These are phyloP conservation scores for Leccinum barrowsii DNA, from an alignment of 768 basidiomycete genomes.

Conservation along the genomic window DNA sequence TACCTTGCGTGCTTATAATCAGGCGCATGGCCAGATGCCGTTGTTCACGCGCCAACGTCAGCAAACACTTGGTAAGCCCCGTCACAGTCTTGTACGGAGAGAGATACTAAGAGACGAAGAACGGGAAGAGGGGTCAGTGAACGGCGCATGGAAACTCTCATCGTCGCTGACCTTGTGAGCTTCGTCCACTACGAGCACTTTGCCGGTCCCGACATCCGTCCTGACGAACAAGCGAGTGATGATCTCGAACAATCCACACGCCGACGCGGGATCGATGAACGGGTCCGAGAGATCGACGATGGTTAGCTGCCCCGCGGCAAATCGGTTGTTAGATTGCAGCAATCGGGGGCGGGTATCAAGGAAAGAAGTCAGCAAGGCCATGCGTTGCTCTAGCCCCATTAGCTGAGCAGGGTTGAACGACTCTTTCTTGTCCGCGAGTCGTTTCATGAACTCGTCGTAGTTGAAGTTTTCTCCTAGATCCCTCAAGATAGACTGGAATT, in stretches of 20 bases:
- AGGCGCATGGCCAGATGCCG: slow-evolving; percentile 71
- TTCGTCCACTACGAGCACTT: slow-evolving; percentile 70
- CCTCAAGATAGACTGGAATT: slow-evolving; percentile 52
- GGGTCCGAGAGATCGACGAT: slow-evolving; percentile 73
- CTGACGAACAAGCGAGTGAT: slow-evolving; percentile 62
- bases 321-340: slow-evolving; percentile 34
- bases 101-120: slow-evolving; percentile 47
- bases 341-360: slow-evolving; percentile 32
- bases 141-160: not conserved
- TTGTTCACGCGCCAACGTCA: slow-evolving; percentile 63
- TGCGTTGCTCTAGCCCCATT: slow-evolving; percentile 56
- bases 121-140: not conserved
- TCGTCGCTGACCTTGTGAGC: slow-evolving; percentile 59
- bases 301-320: slow-evolving; percentile 55
- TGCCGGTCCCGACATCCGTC: slow-evolving; percentile 56
- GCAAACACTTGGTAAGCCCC: slow-evolving; percentile 55
- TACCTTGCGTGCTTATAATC: slow-evolving; percentile 73
- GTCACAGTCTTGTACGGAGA: slow-evolving; percentile 42
- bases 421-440: slow-evolving; percentile 43
- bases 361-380: slow-evolving; percentile 59
- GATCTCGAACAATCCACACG: slow-evolving; percentile 71
- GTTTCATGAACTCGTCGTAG: slow-evolving; percentile 45
- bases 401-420: slow-evolving; percentile 57
- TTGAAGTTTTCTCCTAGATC: slow-evolving; percentile 59
- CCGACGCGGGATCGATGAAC: slow-evolving; percentile 63